These are phyloP conservation scores for Artomyces pyxidatus DNA, from an alignment of 768 basidiomycete genomes.

Conservation along the genomic window DNA sequence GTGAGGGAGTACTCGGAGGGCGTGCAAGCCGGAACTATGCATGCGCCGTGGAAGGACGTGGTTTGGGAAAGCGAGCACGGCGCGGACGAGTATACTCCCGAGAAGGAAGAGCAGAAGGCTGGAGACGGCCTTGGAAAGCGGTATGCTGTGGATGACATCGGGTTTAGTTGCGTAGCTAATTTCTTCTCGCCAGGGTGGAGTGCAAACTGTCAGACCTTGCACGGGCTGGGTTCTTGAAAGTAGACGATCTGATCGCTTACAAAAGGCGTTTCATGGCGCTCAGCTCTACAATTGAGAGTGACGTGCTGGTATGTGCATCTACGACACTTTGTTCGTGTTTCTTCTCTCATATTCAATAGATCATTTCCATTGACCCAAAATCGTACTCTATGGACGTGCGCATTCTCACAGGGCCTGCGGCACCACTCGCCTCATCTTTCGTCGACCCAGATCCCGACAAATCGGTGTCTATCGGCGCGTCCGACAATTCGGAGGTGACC, in stretches of 20 bases:
- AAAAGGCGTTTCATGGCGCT: slow-evolving; percentile 36
- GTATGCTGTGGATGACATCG: too few relatives aligned
- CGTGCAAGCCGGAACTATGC: slow-evolving; percentile 35
- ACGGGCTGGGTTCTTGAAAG: slow-evolving; percentile 35
- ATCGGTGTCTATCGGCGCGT: slow-evolving; percentile 22
- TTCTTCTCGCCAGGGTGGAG: slow-evolving; percentile 20
- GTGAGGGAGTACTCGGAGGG: slow-evolving; percentile 36
- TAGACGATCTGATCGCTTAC: slow-evolving; percentile 50
- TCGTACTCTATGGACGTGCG: slow-evolving; percentile 24
- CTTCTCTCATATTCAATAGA: slow-evolving; percentile 23
- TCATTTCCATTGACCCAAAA: slow-evolving; percentile 36
- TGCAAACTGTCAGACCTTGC: slow-evolving; percentile 38
- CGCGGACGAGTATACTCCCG: neutral
- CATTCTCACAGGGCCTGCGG: slow-evolving; percentile 31
- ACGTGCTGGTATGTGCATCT: slow-evolving; percentile 35
- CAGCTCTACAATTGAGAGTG: slow-evolving; percentile 42
- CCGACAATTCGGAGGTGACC: slow-evolving; percentile 20
- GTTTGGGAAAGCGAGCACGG: slow-evolving; percentile 43
- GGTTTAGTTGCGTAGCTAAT: too few relatives aligned
- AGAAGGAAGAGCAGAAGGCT: slow-evolving; percentile 2
- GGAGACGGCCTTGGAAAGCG: neutral
- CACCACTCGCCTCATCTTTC: slow-evolving; percentile 30
- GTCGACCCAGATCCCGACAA: slow-evolving; percentile 24
- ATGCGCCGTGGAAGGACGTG: slow-evolving; percentile 59
- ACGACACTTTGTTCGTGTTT: neutral